A percentile compares a stretch with the other conserved stretches of the same genome.
phyloP scores from a whole-genome alignment of 2,329 filamentous ascomycete species.

The Acrocalymma vagum region DNA sequence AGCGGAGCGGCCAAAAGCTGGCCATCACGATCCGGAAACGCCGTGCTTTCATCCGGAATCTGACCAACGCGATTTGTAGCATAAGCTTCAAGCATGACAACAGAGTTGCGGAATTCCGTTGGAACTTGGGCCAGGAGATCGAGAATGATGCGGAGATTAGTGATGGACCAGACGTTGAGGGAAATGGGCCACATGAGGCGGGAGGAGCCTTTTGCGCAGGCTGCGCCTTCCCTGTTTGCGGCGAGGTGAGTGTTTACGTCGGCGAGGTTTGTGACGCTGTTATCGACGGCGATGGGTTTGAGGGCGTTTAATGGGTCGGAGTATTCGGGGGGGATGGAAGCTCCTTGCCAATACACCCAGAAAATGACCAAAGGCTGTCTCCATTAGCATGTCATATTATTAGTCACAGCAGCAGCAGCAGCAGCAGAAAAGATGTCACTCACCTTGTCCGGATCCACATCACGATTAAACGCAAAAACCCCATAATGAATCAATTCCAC shows the following conservation, averaged over 20 bases:
- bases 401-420: no score
- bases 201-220: conserved; percentile 23
- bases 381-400: conserved; percentile 1
- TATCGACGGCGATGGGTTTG: conserved; percentile 13
- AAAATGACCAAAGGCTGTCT: conserved; percentile 20
- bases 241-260: conserved; percentile 18
- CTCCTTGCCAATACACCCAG: conserved; percentile 26
- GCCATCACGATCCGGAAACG: conserved; percentile 24
- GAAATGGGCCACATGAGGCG: conserved; percentile 19
- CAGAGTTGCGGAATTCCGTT: conserved; percentile 10
- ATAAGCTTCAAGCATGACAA: conserved; percentile 29
- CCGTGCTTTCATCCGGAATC: conserved; percentile 22
- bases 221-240: conserved; percentile 14
- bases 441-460: conserved; percentile 20
- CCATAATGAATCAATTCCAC: conserved; percentile 24
- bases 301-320: conserved; percentile 25
- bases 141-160: conserved; percentile 20
- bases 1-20: conserved; percentile 20
- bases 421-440: conserved; percentile 1
- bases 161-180: conserved; percentile 11
- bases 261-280: conserved; percentile 20
- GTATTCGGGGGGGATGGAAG: conserved; percentile 21
- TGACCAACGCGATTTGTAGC: conserved; percentile 19
- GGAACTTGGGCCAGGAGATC: conserved; percentile 22
- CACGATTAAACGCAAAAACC: conserved; percentile 17